phyloP scores from a whole-genome alignment of 1,284 basidiomycete genomes.

The Apiotrichum gracile region DNA sequence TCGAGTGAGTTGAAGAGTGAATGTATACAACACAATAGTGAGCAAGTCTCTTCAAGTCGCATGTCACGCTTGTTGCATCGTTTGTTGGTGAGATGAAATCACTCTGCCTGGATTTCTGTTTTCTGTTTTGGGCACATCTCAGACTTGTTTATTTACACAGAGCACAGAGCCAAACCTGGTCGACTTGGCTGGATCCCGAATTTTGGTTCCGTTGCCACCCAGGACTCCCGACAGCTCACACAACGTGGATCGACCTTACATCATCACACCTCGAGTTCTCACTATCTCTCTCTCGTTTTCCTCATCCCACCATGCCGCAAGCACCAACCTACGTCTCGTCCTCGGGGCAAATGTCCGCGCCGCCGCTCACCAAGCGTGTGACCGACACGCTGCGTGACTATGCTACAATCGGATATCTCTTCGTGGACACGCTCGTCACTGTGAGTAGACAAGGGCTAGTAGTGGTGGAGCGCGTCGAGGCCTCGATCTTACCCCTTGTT shows the following conservation, averaged over 20 bases:
- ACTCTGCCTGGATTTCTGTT: too few species aligned
- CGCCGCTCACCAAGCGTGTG: slow-evolving; percentile 26
- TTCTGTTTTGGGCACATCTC: too few species aligned
- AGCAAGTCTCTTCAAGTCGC: too few species aligned
- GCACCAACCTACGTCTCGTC: slow-evolving; percentile 30
- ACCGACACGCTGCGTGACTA: slow-evolving; percentile 11
- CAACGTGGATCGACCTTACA: neutral
- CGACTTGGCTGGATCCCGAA: neutral
- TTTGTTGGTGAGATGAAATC: too few species aligned
- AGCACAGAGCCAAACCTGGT: too few species aligned
- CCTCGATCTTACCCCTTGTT: too few species aligned
- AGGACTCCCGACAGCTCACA: neutral
- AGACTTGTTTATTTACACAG: too few species aligned
- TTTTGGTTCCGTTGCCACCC: slow-evolving; percentile 6
- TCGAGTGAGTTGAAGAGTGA: too few species aligned
- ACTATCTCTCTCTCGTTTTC: neutral
- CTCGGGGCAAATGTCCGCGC: slow-evolving; percentile 26
- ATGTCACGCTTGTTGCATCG: too few species aligned
- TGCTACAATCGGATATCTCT: slow-evolving; percentile 27
- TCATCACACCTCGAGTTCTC: neutral
- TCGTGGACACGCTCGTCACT: slow-evolving; percentile 38
- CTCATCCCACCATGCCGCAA: slow-evolving; percentile 14
- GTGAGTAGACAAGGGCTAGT: too few species aligned
- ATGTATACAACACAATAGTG: too few species aligned
- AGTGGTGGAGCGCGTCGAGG: too few species aligned